A percentile compares a stretch with the other conserved stretches of the same genome.
phyloP scores from a whole-genome alignment of 352 stramenopile species.

The Globisporangium cederbergense region DNA sequence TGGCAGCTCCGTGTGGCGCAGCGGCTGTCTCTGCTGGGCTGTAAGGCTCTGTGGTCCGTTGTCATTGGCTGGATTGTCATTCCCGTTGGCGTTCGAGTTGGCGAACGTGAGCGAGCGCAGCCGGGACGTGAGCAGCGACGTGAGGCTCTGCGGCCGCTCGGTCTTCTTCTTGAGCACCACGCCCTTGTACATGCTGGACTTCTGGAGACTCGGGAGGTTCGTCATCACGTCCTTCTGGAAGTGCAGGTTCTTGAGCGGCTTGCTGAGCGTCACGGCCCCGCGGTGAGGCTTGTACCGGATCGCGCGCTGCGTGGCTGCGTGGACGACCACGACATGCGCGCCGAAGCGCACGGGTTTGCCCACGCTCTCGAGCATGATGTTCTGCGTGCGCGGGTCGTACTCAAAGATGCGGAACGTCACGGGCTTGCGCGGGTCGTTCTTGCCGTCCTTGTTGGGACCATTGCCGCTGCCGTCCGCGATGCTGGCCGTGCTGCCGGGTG shows the following conservation, averaged over 20 bases:
- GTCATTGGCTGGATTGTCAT: not conserved
- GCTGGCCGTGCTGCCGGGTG: slow-evolving; percentile 1
- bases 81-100: not conserved
- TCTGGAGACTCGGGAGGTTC: slow-evolving; percentile 46
- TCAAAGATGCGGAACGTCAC: slow-evolving; percentile 73
- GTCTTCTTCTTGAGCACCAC: slow-evolving; percentile 11
- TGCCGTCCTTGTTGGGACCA: not conserved
- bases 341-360: slow-evolving; percentile 59
- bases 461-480: not conserved
- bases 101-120: slow-evolving; percentile 11
- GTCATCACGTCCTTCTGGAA: slow-evolving; percentile 56
- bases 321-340: slow-evolving; percentile 50
- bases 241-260: slow-evolving; percentile 61
- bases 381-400: slow-evolving; percentile 48
- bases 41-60: not conserved
- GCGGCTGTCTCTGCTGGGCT: not conserved
- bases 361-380: slow-evolving; percentile 46
- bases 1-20: slow-evolving; percentile 17
- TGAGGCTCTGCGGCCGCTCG: slow-evolving; percentile 10
- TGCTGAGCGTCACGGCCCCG: slow-evolving; percentile 62
- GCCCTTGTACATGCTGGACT: slow-evolving; percentile 26
- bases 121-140: slow-evolving; percentile 14
- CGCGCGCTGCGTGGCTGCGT: slow-evolving; percentile 58
- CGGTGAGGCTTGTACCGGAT: slow-evolving; percentile 56
- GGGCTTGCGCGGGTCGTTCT: slow-evolving; percentile 24